Evolutionary conservation across 192 early-diverging fungal genomes (phyloP).

Genomic region (Piromyces finnis): DNA sequence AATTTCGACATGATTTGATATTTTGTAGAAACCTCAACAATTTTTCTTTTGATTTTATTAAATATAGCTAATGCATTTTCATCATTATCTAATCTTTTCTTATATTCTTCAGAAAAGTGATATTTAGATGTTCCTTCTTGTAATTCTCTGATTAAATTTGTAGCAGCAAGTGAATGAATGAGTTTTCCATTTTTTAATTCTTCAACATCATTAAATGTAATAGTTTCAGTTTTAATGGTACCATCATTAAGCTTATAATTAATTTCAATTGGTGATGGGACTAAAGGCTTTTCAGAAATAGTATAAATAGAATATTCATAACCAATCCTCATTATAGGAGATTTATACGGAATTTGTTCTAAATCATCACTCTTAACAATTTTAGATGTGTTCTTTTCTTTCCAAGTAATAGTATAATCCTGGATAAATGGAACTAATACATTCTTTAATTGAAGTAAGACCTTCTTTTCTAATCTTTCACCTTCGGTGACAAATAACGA

Average conservation of each 20-base stretch:
- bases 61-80: neutral
- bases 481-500: conserved; percentile 18
- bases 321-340: conserved; percentile 12
- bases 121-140: conserved; percentile 15
- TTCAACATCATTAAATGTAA: neutral
- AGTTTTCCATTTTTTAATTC: conserved; percentile 1
- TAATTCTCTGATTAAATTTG: conserved; percentile 19
- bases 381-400: neutral
- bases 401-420: conserved; percentile 21
- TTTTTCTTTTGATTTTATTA: neutral
- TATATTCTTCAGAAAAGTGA: neutral
- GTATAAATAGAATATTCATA: conserved; percentile 15
- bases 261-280: neutral
- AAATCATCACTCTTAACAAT: conserved; percentile 4
- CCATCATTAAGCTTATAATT: conserved; percentile 7
- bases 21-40: neutral
- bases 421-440: conserved; percentile 14
- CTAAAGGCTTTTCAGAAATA: conserved; percentile 9
- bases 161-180: conserved; percentile 19
- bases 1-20: neutral
- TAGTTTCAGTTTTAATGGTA: conserved; percentile 13
- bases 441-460: conserved; percentile 30
- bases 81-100: neutral
- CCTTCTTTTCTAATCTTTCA: conserved; percentile 27
- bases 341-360: conserved; percentile 11